These are phyloP conservation scores for Hypoxylon fuscum DNA, from an alignment of 495 filamentous ascomycete species.

Conservation along the genomic window DNA sequence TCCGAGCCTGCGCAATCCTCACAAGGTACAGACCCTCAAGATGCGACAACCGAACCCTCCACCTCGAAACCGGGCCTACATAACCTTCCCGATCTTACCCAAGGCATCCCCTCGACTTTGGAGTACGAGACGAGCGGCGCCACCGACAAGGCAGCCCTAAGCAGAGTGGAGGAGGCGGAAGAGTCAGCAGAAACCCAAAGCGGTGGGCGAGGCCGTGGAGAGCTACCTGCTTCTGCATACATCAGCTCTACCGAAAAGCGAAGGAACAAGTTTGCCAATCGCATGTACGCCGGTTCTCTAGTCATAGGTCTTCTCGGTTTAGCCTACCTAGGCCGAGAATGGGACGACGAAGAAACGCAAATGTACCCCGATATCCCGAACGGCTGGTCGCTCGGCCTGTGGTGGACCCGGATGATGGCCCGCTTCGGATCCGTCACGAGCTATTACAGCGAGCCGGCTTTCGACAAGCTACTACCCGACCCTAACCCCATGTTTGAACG, in stretches of 20 bases:
- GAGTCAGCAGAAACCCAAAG: slow-evolving; percentile 58
- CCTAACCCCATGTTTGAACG: slow-evolving; percentile 80
- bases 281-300: slow-evolving; percentile 66
- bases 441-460: slow-evolving; percentile 96
- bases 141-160: slow-evolving; percentile 57
- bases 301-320: slow-evolving; percentile 59
- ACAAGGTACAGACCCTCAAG: slow-evolving; percentile 20
- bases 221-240: slow-evolving; percentile 84
- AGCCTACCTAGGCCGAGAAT: slow-evolving; percentile 80
- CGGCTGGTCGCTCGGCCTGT: slow-evolving; percentile 66
- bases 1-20: slow-evolving; percentile 24
- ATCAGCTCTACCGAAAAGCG: slow-evolving; percentile 88
- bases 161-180: slow-evolving; percentile 65
- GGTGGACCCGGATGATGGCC: slow-evolving; percentile 80
- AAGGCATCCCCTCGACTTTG: slow-evolving; percentile 90
- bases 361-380: slow-evolving; percentile 74
- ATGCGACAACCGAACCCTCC: slow-evolving; percentile 34
- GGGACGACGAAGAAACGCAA: slow-evolving; percentile 77
- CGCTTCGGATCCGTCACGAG: slow-evolving; percentile 75
- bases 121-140: slow-evolving; percentile 71
- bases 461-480: slow-evolving; percentile 92
- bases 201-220: slow-evolving; percentile 59
- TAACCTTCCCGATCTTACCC: slow-evolving; percentile 85
- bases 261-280: slow-evolving; percentile 73
- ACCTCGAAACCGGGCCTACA: slow-evolving; percentile 54